Conservation (phyloP, 2,329 filamentous ascomycete genomes). For the Lecanicillium sp. region DNA sequence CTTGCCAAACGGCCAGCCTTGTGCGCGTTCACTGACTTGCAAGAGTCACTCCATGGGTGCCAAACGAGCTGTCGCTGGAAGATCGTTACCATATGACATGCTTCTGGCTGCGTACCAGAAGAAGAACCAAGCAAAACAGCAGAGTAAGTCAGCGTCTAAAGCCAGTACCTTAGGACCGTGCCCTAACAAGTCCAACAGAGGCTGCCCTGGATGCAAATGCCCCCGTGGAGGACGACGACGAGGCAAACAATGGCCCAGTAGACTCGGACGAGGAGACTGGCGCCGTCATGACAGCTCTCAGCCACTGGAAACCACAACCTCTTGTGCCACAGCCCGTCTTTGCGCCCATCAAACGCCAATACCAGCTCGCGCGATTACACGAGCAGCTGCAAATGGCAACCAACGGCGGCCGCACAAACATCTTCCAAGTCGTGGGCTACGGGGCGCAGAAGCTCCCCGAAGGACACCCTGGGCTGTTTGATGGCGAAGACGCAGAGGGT, state of each 20-base stretch:
- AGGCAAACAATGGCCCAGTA: constrained; percentile 70
- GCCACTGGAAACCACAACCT: constrained; percentile 70
- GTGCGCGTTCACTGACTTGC: constrained; percentile 82
- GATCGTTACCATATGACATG: constrained; percentile 89
- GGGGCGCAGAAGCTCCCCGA: constrained; percentile 48
- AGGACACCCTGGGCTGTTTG: constrained; percentile 36
- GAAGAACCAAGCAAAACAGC: constrained; percentile 97
- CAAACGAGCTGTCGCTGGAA: constrained; percentile 79
- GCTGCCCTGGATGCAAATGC: constrained; percentile 92
- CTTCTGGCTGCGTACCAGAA: constrained; percentile 83
- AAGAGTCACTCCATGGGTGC: constrained; percentile 95
- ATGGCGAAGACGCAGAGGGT: constrained; percentile 50
- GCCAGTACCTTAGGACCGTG: not conserved
- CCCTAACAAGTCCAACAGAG: constrained; percentile 44
- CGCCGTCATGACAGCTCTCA: constrained; percentile 74
- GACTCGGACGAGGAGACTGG: constrained; percentile 95
- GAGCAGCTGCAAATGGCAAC: constrained; percentile 61
- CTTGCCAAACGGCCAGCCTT: constrained; percentile 76
- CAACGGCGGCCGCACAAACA: constrained; percentile 57
- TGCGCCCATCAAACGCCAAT: constrained; percentile 54
- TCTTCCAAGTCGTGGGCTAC: constrained; percentile 52
- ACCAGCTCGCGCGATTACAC: constrained; percentile 54
- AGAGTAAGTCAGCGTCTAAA: constrained; percentile 56
- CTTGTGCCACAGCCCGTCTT: constrained; percentile 60
- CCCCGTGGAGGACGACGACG: constrained; percentile 78